Conservation (phyloP, 2,329 filamentous ascomycete genomes). For the Xylariaceae sp. region DNA sequence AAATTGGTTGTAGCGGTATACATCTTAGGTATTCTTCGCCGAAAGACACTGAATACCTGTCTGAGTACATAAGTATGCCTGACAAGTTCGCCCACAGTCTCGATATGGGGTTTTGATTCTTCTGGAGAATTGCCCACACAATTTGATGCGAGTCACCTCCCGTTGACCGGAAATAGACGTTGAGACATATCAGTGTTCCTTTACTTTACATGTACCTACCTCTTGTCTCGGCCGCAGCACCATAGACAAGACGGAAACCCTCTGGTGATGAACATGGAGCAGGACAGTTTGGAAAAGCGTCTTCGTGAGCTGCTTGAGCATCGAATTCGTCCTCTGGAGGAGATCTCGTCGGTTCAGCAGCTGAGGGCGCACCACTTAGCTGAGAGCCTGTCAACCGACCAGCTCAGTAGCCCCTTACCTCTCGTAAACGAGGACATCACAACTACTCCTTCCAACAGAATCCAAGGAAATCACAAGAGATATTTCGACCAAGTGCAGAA, state of each 20-base stretch:
- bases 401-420: conserved; percentile 41
- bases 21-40: no score
- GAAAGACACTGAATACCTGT: no score
- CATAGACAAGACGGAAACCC: conserved; percentile 5
- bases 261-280: conserved; percentile 24
- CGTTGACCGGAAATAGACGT: no score
- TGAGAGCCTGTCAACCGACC: conserved; percentile 39
- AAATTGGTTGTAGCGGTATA: no score
- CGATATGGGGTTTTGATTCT: no score
- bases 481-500: conserved; percentile 51
- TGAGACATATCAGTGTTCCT: no score
- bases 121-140: no score
- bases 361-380: conserved; percentile 51
- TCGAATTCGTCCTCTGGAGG: conserved; percentile 53
- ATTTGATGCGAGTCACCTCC: no score
- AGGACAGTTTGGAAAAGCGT: conserved; percentile 27
- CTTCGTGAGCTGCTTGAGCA: conserved; percentile 39
- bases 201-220: no score
- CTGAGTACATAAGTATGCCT: no score
- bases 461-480: conserved; percentile 46
- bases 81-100: no score
- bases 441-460: conserved; percentile 31
- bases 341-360: conserved; percentile 52
- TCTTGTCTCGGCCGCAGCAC: not conserved
- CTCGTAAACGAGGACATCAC: conserved; percentile 38